These are phyloP conservation scores for Tetragonia tetragonoides DNA, from an alignment of 148 eudicot species.

Conservation along the genomic window DNA sequence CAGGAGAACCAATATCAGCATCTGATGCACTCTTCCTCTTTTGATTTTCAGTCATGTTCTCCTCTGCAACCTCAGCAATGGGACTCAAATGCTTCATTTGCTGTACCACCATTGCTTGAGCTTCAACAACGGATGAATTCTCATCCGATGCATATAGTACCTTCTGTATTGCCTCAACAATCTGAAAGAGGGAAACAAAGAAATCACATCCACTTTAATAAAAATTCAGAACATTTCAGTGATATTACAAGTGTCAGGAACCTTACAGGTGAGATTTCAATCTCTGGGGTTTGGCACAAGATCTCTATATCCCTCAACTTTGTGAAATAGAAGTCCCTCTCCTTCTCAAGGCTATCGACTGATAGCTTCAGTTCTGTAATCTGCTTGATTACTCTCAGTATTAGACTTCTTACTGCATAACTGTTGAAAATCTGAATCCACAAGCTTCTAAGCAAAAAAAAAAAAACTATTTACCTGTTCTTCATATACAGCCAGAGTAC, in stretches of 20 bases:
- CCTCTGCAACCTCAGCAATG: conserved; percentile 55
- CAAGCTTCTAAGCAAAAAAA: not conserved
- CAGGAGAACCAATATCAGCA: conserved; percentile 48
- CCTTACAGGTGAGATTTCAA: conserved; percentile 69
- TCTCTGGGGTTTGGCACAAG: conserved; percentile 79
- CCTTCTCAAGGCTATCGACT: conserved; percentile 90
- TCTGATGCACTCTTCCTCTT: conserved; percentile 67
- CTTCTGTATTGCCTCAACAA: conserved; percentile 72
- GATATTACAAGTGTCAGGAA: not conserved
- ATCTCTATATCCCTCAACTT: conserved; percentile 93
- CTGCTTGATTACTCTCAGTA: conserved; percentile 33
- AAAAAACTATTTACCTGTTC: conserved; percentile 50
- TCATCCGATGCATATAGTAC: conserved; percentile 81
- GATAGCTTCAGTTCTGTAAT: conserved; percentile 89
- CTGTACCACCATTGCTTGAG: conserved; percentile 69
- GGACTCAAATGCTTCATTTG: conserved; percentile 49
- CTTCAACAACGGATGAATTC: conserved; percentile 69
- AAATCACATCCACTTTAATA: not conserved
- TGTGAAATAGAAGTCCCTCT: conserved; percentile 92
- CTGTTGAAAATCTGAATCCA: not conserved
- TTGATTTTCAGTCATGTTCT: conserved; percentile 42
- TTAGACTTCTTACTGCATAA: conserved; percentile 8
- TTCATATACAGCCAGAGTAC: conserved; percentile 54
- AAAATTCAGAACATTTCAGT: not conserved
- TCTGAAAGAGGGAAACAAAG: conserved; percentile 33